Conservation (phyloP, 2,329 filamentous ascomycete species). For the Exophiala aquamarina region DNA sequence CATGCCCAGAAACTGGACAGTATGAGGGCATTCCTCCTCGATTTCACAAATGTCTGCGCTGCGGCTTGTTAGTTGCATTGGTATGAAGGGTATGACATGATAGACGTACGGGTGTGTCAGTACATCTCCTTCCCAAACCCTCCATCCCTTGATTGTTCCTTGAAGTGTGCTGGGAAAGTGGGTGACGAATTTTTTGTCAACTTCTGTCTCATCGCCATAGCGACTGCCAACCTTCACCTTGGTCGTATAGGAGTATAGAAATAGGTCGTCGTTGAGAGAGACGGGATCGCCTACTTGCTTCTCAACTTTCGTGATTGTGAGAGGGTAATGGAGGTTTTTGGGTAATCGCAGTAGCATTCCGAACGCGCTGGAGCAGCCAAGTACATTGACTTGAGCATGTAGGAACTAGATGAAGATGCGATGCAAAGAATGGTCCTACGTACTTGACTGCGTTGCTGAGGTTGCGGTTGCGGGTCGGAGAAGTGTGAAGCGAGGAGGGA, state of each 20-base stretch:
- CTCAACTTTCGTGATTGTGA: constrained; percentile 83
- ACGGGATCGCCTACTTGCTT: constrained; percentile 74
- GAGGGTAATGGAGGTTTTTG: constrained; percentile 77
- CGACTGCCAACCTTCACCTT: constrained; percentile 62
- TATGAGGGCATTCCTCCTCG: constrained; percentile 87
- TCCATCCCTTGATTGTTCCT: constrained; percentile 76
- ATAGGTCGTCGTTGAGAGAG: constrained; percentile 72
- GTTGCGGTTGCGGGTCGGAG: too few species aligned
- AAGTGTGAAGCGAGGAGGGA: too few species aligned
- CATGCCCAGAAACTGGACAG: constrained; percentile 85
- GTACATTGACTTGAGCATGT: constrained; percentile 23
- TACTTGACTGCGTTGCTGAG: not conserved
- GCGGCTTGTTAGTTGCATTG: constrained; percentile 8
- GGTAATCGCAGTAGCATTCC: constrained; percentile 50
- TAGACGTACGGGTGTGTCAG: constrained; percentile 42
- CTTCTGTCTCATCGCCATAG: constrained; percentile 70
- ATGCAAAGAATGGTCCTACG: not conserved
- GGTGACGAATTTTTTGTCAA: constrained; percentile 69
- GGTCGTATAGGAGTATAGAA: constrained; percentile 85
- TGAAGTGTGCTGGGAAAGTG: constrained; percentile 83
- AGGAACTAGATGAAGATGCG: constrained; percentile 3
- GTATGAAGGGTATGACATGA: not conserved
- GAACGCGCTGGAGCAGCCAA: constrained; percentile 9
- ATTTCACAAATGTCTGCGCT: constrained; percentile 68
- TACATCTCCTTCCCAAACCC: constrained; percentile 54